Conservation (phyloP, 129 eudicot species). For the Apium graveolens region DNA sequence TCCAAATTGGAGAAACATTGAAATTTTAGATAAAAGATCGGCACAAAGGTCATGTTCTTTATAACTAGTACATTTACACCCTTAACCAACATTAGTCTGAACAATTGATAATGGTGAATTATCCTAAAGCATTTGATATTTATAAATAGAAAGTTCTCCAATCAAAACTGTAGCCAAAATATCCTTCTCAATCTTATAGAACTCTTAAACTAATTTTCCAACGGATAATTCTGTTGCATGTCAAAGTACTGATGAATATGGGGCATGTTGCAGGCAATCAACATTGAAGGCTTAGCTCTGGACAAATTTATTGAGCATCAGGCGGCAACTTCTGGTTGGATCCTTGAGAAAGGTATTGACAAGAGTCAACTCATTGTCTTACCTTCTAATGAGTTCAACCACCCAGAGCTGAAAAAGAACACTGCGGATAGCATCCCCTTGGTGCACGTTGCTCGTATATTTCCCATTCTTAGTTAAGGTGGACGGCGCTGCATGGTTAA, state of each 20-base stretch:
- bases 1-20: background rate
- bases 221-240: background rate
- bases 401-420: constrained; percentile 73
- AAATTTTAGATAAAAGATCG: background rate
- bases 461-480: constrained; percentile 73
- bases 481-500: background rate
- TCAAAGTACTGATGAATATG: constrained; percentile 3
- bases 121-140: background rate
- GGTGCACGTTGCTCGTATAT: constrained; percentile 70
- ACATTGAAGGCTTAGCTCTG: constrained; percentile 67
- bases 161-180: background rate
- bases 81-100: background rate
- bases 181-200: background rate
- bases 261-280: constrained; percentile 54
- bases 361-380: constrained; percentile 53
- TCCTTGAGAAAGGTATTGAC: constrained; percentile 50
- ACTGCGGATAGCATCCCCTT: constrained; percentile 59
- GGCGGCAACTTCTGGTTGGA: constrained; percentile 56
- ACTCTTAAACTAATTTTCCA: background rate
- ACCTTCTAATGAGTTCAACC: constrained; percentile 63
- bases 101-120: too few relatives aligned
- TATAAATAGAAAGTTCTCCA: background rate
- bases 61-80: background rate
- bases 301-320: constrained; percentile 88
- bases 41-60: background rate